phyloP scores from a whole-genome alignment of 1,284 basidiomycete species.

The Cronartium ribicola region DNA sequence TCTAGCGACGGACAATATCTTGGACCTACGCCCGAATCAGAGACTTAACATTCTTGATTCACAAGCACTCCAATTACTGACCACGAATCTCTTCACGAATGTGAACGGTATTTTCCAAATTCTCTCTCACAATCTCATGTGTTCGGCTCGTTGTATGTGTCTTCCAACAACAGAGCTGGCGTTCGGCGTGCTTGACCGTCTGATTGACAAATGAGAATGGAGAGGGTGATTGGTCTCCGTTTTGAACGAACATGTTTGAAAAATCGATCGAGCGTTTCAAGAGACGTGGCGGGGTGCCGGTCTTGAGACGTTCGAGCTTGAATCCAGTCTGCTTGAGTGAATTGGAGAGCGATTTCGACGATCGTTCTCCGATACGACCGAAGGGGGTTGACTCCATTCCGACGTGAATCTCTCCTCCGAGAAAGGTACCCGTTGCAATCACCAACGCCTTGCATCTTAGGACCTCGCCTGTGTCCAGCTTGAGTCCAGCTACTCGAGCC shows the following conservation, averaged over 20 bases:
- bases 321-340: slow-evolving; percentile 72
- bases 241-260: slow-evolving; percentile 59
- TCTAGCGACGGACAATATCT: slow-evolving; percentile 87
- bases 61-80: slow-evolving; percentile 45
- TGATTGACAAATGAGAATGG: slow-evolving; percentile 46
- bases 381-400: slow-evolving; percentile 74
- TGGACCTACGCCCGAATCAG: slow-evolving; percentile 59
- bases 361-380: slow-evolving; percentile 71
- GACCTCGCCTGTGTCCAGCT: slow-evolving; percentile 60
- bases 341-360: slow-evolving; percentile 64
- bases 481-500: neutral
- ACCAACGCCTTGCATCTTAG: slow-evolving; percentile 74
- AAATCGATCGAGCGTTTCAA: slow-evolving; percentile 68
- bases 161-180: slow-evolving; percentile 69
- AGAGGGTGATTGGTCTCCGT: slow-evolving; percentile 50
- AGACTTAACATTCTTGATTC: neutral
- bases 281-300: slow-evolving; percentile 79
- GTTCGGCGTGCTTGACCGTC: slow-evolving; percentile 56
- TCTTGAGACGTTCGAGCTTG: slow-evolving; percentile 74
- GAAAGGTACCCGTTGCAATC: slow-evolving; percentile 83
- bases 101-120: slow-evolving; percentile 71
- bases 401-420: slow-evolving; percentile 81
- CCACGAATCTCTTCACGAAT: slow-evolving; percentile 82
- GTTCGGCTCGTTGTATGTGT: slow-evolving; percentile 69
- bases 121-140: slow-evolving; percentile 67